Conservation (phyloP, 805 yeast genomes). For the Dipodascopsis uninucleata region DNA sequence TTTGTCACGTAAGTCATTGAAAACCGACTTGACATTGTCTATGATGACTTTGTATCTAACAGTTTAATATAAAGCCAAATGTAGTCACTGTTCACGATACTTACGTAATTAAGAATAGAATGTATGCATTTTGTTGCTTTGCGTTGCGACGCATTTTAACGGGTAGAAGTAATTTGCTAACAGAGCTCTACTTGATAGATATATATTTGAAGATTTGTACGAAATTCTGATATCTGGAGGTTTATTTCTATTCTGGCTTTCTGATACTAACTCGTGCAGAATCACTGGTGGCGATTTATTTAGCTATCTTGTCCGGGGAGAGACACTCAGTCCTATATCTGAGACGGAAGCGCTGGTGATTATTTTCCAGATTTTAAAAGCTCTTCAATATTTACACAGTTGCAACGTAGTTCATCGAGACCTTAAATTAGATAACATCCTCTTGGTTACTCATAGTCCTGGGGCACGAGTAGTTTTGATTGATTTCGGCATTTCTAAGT, state of each 20-base stretch:
- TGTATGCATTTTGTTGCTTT: conserved; percentile 4
- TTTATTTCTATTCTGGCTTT: neutral
- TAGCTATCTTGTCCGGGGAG: conserved; percentile 48
- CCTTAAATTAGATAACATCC: conserved; percentile 61
- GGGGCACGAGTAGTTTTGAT: conserved; percentile 55
- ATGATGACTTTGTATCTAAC: neutral
- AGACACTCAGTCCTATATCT: conserved; percentile 42
- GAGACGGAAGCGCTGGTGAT: conserved; percentile 56
- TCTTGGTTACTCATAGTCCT: conserved; percentile 52
- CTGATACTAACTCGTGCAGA: conserved; percentile 2
- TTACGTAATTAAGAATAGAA: conserved; percentile 11
- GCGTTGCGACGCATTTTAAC: neutral
- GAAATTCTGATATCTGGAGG: neutral
- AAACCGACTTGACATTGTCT: no score
- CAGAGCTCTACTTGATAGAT: conserved; percentile 19
- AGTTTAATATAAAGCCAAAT: conserved; percentile 18
- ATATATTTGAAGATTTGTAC: conserved; percentile 29
- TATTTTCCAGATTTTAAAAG: conserved; percentile 54
- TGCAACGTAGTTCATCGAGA: conserved; percentile 62
- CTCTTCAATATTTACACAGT: conserved; percentile 53
- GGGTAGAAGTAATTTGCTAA: neutral
- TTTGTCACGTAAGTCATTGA: conserved; percentile 21
- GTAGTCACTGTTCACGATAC: conserved; percentile 23
- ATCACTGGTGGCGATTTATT: conserved; percentile 57
- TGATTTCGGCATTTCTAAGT: conserved; percentile 62